Evolutionary conservation across 75 land plant species (phyloP).

Genomic region (Selaginella moellendorffii): DNA sequence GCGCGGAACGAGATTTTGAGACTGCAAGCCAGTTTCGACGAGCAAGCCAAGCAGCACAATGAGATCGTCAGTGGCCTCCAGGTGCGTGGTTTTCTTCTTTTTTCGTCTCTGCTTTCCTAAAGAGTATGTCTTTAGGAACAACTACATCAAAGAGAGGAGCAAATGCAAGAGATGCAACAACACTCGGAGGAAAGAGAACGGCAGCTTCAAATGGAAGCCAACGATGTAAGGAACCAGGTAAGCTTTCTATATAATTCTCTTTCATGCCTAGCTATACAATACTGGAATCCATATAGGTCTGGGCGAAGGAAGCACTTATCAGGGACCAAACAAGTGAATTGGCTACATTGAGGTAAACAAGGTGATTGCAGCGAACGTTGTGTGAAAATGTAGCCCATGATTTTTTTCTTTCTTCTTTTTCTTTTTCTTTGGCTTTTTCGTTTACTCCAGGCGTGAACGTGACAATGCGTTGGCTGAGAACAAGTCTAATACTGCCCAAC

Average conservation of each 20-base stretch:
- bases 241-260: not conserved
- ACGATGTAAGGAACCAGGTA: slow-evolving; percentile 54
- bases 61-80: slow-evolving; percentile 38
- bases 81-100: slow-evolving; percentile 25
- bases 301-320: slow-evolving; percentile 90
- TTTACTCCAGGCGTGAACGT: slow-evolving; percentile 37
- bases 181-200: slow-evolving; percentile 72
- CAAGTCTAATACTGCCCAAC: slow-evolving; percentile 23
- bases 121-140: slow-evolving; percentile 38
- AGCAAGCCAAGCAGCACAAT: slow-evolving; percentile 65
- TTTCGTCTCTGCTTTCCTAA: too few relatives aligned
- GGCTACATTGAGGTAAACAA: slow-evolving; percentile 57
- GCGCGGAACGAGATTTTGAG: slow-evolving; percentile 47
- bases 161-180: slow-evolving; percentile 52
- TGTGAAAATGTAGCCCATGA: too few relatives aligned
- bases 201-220: slow-evolving; percentile 57
- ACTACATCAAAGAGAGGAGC: slow-evolving; percentile 55
- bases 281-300: slow-evolving; percentile 59
- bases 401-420: not conserved
- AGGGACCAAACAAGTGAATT: slow-evolving; percentile 76
- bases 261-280: not conserved
- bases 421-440: too few relatives aligned
- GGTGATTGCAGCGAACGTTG: too few relatives aligned
- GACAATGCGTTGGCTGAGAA: slow-evolving; percentile 30
- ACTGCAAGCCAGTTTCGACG: slow-evolving; percentile 54